Evolutionary conservation across 768 basidiomycete species (phyloP).

Genomic region (Lactifluus piperatus): DNA sequence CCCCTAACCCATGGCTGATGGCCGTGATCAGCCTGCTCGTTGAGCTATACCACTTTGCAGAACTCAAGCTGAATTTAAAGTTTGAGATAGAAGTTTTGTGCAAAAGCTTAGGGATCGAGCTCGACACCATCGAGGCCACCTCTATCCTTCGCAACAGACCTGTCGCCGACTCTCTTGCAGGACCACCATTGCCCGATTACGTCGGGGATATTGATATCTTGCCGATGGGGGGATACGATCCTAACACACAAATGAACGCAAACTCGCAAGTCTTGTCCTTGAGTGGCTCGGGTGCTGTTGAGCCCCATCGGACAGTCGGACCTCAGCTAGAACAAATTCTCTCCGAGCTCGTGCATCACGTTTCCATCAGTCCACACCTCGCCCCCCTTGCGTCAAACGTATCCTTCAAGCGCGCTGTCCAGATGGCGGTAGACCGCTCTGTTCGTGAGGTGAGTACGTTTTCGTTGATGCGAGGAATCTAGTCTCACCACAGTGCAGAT

Average conservation of each 20-base stretch:
- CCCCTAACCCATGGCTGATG: conserved; percentile 98
- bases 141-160: conserved; percentile 75
- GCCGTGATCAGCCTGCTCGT: conserved; percentile 85
- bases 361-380: conserved; percentile 72
- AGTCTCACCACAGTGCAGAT: conserved; percentile 42
- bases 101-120: conserved; percentile 81
- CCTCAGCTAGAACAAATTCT: conserved; percentile 80
- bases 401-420: conserved; percentile 83
- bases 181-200: conserved; percentile 67
- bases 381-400: conserved; percentile 68
- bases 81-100: conserved; percentile 98
- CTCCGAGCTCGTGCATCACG: conserved; percentile 54
- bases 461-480: neutral
- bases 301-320: conserved; percentile 58
- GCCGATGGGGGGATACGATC: conserved; percentile 65
- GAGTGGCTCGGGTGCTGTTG: conserved; percentile 50
- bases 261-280: conserved; percentile 59
- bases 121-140: conserved; percentile 78
- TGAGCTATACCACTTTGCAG: conserved; percentile 96
- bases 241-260: conserved; percentile 36
- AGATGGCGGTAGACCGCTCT: conserved; percentile 85
- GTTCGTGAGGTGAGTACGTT: conserved; percentile 73
- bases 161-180: conserved; percentile 44
- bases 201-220: conserved; percentile 72
- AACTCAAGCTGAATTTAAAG: conserved; percentile 92